Percentiles rank a stretch among this genome's conserved stretches.
Evolutionary conservation across 192 early-diverging fungal genomes (phyloP).

Genomic region (Coemansia sp.): DNA sequence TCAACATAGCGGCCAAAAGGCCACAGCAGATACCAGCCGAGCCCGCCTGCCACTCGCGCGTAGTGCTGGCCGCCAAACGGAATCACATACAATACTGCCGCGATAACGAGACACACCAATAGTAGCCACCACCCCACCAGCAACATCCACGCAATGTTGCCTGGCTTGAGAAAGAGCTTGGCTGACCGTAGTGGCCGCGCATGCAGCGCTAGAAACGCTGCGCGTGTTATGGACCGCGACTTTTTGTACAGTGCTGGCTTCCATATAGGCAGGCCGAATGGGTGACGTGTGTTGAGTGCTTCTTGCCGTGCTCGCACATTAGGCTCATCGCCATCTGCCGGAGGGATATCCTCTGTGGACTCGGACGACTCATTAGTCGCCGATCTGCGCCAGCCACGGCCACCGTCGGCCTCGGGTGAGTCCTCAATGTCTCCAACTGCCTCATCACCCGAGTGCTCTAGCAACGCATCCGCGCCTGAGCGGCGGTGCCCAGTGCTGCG

Average conservation of each 20-base stretch:
- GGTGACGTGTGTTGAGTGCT: constrained; percentile 81
- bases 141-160: constrained; percentile 87
- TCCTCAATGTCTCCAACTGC: constrained; percentile 4
- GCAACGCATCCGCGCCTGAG: background rate
- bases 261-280: constrained; percentile 95
- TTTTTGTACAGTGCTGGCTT: constrained; percentile 98
- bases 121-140: constrained; percentile 92
- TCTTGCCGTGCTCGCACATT: constrained; percentile 58
- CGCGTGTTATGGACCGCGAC: constrained; percentile 78
- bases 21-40: constrained; percentile 90
- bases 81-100: constrained; percentile 61
- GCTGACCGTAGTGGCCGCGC: constrained; percentile 62
- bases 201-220: constrained; percentile 83
- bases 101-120: constrained; percentile 63
- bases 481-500: constrained; percentile 30
- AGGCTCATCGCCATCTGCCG: constrained; percentile 45
- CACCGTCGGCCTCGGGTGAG: constrained; percentile 7
- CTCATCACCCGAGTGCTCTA: constrained; percentile 16
- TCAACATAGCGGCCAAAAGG: constrained; percentile 96
- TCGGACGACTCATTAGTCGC: constrained; percentile 27
- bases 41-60: constrained; percentile 69
- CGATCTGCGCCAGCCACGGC: constrained; percentile 21
- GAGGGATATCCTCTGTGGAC: constrained; percentile 20
- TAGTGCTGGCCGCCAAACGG: constrained; percentile 63
- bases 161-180: constrained; percentile 73